Evolutionary conservation across 78 protist genomes (phyloP).

Genomic region (Dictyostelium firmibasis): DNA sequence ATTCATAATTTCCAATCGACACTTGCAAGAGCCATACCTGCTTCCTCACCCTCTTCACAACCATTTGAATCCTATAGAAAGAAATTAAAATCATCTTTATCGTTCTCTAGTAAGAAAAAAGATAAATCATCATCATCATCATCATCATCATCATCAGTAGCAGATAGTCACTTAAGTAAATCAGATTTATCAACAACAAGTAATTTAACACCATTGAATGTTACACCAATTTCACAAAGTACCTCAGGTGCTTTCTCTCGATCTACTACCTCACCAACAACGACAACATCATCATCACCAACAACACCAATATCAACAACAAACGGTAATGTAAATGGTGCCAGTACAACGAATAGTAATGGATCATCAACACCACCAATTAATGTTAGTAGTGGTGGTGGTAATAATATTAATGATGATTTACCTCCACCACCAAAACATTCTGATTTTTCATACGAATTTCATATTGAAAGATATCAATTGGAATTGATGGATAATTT

Average conservation of each 20-base stretch:
- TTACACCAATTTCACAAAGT: conserved; percentile 12
- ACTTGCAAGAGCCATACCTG: conserved; percentile 54
- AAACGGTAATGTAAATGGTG: background rate
- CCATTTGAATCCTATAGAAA: conserved; percentile 1
- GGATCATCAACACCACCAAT: background rate
- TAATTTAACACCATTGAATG: conserved; percentile 17
- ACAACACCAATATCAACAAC: background rate
- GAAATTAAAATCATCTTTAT: conserved; percentile 7
- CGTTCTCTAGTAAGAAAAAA: conserved; percentile 12
- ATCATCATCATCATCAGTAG: background rate
- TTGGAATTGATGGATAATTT: conserved; percentile 47
- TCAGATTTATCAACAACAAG: background rate
- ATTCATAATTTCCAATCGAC: conserved; percentile 29
- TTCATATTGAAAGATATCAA: conserved; percentile 54
- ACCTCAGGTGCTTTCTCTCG: background rate
- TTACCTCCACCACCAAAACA: conserved; percentile 19
- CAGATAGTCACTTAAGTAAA: background rate
- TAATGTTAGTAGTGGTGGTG: background rate
- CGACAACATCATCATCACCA: background rate
- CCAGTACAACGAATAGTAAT: background rate
- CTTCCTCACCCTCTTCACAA: background rate
- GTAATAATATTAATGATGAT: background rate
- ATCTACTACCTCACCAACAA: background rate
- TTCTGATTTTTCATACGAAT: conserved; percentile 47
- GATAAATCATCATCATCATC: conserved; percentile 8